Base-by-base conservation (phyloP, 805 yeast genomes). In the Teunomyces gatunensis region DNA sequence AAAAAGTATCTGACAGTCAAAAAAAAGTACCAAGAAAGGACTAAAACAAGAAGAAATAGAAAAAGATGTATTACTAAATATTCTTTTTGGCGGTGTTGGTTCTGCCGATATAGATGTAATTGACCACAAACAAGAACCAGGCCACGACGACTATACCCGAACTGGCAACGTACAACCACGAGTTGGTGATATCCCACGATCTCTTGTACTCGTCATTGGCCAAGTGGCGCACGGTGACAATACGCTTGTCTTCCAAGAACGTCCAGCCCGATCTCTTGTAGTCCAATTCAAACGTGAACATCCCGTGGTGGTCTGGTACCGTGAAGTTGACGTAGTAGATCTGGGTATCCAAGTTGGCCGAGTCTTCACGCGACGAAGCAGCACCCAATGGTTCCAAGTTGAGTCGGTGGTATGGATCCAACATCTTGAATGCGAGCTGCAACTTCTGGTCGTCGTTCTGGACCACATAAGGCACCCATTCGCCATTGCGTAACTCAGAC, bases 261-360 rank as follows among this genome's bases (percentile, higher is more conserved):
- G 87, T 75, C 57, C 77, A 75, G 5, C 98, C 98, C 11, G 80
- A 73, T 61, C 96, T 83, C 64, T 79, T 79, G 73, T 91, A 91
- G 58, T 87, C 85, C 40, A 87, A 75, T 51, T 77, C 77, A 64
- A 88, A 90, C 2, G 97, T 87, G 71, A 90, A 94, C 79, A 94
- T 87, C 48, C 99, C 99, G 67, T 94, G 96, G 60, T 90, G 97
- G 66, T 92, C 97, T 18, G 99, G 99, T 33, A 89, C 68, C 41
- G 77, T 77, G 67, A 94, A 89, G 45, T 72, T 68, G 15, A 79
- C 73, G 17, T 68, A 69, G 59, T 80, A 84, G 15, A 71, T 63
- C 42, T 63, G 69, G 34, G 76, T 59, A 59, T 82, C 84, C n/a
- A 76, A 66, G 4, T 71, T 65, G 2, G 57, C 60, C 10, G 69